Evolutionary conservation across 1,284 basidiomycete genomes (phyloP).

Genomic region (Moesziomyces globuligerus): DNA sequence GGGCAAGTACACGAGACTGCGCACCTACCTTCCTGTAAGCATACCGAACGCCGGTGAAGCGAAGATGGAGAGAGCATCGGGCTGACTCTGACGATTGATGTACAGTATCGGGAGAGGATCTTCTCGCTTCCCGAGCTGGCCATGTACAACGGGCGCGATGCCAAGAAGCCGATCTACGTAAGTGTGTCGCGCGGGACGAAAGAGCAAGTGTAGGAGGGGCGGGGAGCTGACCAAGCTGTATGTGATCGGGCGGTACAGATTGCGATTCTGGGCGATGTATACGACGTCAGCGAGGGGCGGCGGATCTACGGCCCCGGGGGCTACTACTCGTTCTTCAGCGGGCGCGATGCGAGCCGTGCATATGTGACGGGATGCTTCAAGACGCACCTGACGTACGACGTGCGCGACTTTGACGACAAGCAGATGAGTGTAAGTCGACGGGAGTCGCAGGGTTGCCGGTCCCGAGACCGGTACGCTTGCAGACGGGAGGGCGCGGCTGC

Average conservation of each 20-base stretch:
- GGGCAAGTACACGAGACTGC: conserved; percentile 59
- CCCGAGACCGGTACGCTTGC: too few species aligned
- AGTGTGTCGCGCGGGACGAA: too few species aligned
- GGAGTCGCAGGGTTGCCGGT: not conserved
- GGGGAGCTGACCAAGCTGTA: too few species aligned
- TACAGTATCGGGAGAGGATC: conserved; percentile 70
- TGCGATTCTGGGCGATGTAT: conserved; percentile 85
- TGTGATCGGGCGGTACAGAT: conserved; percentile 6
- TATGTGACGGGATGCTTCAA: conserved; percentile 66
- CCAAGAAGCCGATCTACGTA: conserved; percentile 81
- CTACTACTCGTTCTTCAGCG: conserved; percentile 62
- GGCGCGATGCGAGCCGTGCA: conserved; percentile 62
- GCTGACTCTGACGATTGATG: too few species aligned
- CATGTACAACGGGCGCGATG: conserved; percentile 78
- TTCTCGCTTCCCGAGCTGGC: conserved; percentile 79
- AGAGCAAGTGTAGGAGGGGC: too few species aligned
- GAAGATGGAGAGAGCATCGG: not conserved
- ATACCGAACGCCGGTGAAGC: too few species aligned
- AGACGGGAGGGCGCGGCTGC: too few species aligned
- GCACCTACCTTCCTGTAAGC: conserved; percentile 62
- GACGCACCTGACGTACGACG: conserved; percentile 62
- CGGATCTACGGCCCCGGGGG: conserved; percentile 77
- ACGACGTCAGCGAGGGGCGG: conserved; percentile 82
- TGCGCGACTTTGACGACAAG: conserved; percentile 56
- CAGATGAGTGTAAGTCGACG: conserved; percentile 47